phyloP scores from a whole-genome alignment of 352 stramenopile species.

The Elongisporangium prolatum region DNA sequence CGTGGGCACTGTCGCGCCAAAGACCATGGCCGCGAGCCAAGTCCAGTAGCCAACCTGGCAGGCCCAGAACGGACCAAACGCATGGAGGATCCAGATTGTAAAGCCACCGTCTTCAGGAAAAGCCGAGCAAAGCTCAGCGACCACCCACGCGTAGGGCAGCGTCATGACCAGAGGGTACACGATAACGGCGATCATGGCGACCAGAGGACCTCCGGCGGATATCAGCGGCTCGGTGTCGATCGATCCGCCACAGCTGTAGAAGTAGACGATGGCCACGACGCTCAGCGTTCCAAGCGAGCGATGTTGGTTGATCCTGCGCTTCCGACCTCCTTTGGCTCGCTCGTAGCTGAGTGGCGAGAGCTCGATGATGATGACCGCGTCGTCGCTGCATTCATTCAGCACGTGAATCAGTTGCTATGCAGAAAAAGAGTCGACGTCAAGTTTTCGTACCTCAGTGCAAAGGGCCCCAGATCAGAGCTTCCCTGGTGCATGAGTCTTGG shows the following conservation, averaged over 20 bases:
- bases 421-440: no score
- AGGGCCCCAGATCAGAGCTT: no score
- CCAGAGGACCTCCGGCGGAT: conserved; percentile 22
- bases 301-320: background rate
- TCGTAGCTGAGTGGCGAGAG: no score
- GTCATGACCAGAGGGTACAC: conserved; percentile 83
- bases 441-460: no score
- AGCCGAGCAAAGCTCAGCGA: conserved; percentile 82
- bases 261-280: conserved; percentile 24
- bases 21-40: conserved; percentile 69
- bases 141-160: conserved; percentile 80
- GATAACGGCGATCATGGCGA: conserved; percentile 67
- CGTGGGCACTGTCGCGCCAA: conserved; percentile 41
- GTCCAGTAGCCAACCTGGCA: conserved; percentile 58
- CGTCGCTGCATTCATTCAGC: no score
- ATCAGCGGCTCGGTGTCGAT: conserved; percentile 20
- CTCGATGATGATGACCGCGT: background rate
- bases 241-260: conserved; percentile 18
- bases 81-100: conserved; percentile 85
- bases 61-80: conserved; percentile 79
- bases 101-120: conserved; percentile 78
- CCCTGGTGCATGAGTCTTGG: no score
- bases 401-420: no score
- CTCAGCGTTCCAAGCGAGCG: conserved; percentile 17
- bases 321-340: no score